These are phyloP conservation scores for Discostella stelligera DNA, from an alignment of 352 stramenopile species.

Conservation along the genomic window DNA sequence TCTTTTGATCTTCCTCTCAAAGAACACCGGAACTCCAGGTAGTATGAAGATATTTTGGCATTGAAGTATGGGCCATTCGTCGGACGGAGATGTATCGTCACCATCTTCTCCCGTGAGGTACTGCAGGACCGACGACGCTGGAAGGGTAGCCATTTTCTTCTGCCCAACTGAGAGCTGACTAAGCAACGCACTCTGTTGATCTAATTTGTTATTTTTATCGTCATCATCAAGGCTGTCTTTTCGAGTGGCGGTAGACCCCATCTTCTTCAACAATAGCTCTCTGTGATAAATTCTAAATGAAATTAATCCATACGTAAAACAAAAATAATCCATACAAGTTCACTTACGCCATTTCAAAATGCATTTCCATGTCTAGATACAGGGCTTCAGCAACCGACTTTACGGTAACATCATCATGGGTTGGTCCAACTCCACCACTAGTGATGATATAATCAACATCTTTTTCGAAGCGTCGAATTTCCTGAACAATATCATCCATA, in stretches of 20 bases:
- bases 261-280: slow-evolving; percentile 60
- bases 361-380: slow-evolving; percentile 71
- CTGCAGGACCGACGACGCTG: slow-evolving; percentile 72
- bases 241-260: slow-evolving; percentile 17
- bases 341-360: slow-evolving; percentile 72
- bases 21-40: slow-evolving; percentile 84
- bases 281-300: not conserved
- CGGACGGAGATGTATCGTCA: not conserved
- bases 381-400: slow-evolving; percentile 82
- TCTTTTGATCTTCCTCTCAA: slow-evolving; percentile 82
- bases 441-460: slow-evolving; percentile 81
- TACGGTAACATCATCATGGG: slow-evolving; percentile 87
- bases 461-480: slow-evolving; percentile 65
- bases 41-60: slow-evolving; percentile 87
- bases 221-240: slow-evolving; percentile 49
- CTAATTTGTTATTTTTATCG: slow-evolving; percentile 39
- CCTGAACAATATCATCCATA: slow-evolving; percentile 73
- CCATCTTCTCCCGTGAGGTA: slow-evolving; percentile 64
- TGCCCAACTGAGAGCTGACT: slow-evolving; percentile 69
- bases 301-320: not conserved
- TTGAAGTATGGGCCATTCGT: slow-evolving; percentile 85
- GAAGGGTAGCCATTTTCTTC: slow-evolving; percentile 83
- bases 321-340: not conserved
- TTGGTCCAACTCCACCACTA: slow-evolving; percentile 83
- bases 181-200: slow-evolving; percentile 17